Evolutionary conservation across 148 eudicot genomes (phyloP).

Genomic region (Oxyria digyna): DNA sequence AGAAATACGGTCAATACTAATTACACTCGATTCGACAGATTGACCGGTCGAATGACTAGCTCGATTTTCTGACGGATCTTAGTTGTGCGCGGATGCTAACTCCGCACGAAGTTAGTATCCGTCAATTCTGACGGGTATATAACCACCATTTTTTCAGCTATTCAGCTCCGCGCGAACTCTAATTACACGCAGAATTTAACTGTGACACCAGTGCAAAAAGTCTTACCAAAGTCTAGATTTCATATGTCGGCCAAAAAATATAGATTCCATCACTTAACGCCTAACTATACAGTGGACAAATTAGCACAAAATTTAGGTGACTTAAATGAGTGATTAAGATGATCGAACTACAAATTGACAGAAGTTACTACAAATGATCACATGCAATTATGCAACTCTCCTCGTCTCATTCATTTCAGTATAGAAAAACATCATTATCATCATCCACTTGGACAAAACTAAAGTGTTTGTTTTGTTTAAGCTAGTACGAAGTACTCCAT

Average conservation of each 20-base stretch:
- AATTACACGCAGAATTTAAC: too few species aligned
- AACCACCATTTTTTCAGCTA: too few species aligned
- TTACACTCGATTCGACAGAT: too few species aligned
- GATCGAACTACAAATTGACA: constrained; percentile 4
- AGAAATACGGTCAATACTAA: too few species aligned
- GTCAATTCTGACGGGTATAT: too few species aligned
- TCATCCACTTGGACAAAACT: not conserved
- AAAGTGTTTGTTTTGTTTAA: not conserved
- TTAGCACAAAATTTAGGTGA: not conserved
- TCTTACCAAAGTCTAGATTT: not conserved
- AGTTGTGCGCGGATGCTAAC: too few species aligned
- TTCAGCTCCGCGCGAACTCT: too few species aligned
- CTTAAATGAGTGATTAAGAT: not conserved
- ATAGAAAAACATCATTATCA: constrained; percentile 1
- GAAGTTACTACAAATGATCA: constrained; percentile 1
- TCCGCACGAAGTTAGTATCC: too few species aligned
- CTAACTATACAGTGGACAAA: not conserved
- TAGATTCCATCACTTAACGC: not conserved
- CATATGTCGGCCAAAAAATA: not conserved
- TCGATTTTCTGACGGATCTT: too few species aligned
- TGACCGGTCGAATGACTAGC: too few species aligned
- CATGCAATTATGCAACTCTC: not conserved
- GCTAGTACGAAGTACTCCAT: too few species aligned
- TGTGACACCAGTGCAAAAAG: too few species aligned
- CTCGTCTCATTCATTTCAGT: not conserved